phyloP scores from a whole-genome alignment of 345 rosid species.

The Salix viminalis region DNA sequence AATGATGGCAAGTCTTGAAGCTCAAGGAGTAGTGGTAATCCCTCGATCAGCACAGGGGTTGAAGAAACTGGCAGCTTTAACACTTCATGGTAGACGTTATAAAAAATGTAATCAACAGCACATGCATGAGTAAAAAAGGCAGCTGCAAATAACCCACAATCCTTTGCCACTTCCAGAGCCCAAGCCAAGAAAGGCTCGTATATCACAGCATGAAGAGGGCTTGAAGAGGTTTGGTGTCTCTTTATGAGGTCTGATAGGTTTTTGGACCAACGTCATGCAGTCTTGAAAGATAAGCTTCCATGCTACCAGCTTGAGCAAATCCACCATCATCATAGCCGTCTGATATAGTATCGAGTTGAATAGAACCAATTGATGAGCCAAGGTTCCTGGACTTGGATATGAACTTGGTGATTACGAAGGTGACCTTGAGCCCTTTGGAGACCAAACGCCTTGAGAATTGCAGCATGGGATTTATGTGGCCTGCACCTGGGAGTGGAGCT shows the following conservation, averaged over 20 bases:
- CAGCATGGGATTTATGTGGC: conserved; percentile 25
- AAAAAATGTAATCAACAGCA: conserved; percentile 52
- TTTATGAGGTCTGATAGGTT: conserved; percentile 42
- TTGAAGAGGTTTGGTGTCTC: conserved; percentile 21
- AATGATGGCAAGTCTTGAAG: conserved; percentile 21
- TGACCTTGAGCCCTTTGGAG: conserved; percentile 17
- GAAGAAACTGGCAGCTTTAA: conserved; percentile 40
- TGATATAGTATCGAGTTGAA: conserved; percentile 11
- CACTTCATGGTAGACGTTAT: conserved; percentile 31
- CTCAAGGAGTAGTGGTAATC: conserved; percentile 18
- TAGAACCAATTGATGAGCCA: conserved; percentile 12
- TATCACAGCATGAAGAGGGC: conserved; percentile 46
- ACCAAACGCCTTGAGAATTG: conserved; percentile 19
- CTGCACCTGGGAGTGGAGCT: conserved; percentile 21
- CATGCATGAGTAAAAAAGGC: conserved; percentile 69
- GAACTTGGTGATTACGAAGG: conserved; percentile 10
- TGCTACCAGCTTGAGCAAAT: not conserved
- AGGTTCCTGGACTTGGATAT: conserved; percentile 13
- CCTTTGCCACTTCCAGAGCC: conserved; percentile 61
- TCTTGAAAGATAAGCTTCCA: not conserved
- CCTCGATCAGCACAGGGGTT: conserved; percentile 24
- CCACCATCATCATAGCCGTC: conserved; percentile 21
- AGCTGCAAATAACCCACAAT: conserved; percentile 45
- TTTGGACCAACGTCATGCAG: conserved; percentile 41
- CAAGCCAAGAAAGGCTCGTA: conserved; percentile 64